These are phyloP conservation scores for Coemansia sp. DNA, from an alignment of 192 early-diverging fungal species.

Conservation along the genomic window DNA sequence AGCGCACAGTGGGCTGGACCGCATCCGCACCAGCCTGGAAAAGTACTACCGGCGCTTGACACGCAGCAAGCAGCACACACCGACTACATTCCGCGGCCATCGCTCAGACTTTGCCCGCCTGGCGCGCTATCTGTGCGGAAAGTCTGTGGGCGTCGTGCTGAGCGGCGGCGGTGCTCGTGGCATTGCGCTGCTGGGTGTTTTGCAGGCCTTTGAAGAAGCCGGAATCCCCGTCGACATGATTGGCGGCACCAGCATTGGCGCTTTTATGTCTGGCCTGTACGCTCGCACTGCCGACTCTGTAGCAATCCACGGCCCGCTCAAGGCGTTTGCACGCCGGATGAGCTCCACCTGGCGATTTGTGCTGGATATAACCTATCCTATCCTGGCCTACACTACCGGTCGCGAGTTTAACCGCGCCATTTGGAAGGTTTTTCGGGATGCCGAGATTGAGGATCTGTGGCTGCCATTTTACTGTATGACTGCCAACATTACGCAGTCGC, in stretches of 20 bases:
- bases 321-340: slow-evolving; percentile 78
- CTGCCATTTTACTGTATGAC: slow-evolving; percentile 92
- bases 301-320: slow-evolving; percentile 80
- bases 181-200: slow-evolving; percentile 87
- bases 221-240: slow-evolving; percentile 98
- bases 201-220: slow-evolving; percentile 93
- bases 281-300: slow-evolving; percentile 87
- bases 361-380: slow-evolving; percentile 93
- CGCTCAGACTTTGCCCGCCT: slow-evolving; percentile 71
- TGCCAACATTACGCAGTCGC: slow-evolving; percentile 94
- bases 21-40: slow-evolving; percentile 64
- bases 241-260: slow-evolving; percentile 96
- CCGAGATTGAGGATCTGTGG: slow-evolving; percentile 98
- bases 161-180: slow-evolving; percentile 98
- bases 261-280: slow-evolving; percentile 93
- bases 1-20: slow-evolving; percentile 51
- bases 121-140: slow-evolving; percentile 87
- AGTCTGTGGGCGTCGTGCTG: slow-evolving; percentile 89
- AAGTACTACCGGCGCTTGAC: slow-evolving; percentile 63
- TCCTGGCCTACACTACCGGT: slow-evolving; percentile 86
- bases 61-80: slow-evolving; percentile 34
- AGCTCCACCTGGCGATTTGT: slow-evolving; percentile 83
- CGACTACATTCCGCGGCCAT: slow-evolving; percentile 47
- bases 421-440: slow-evolving; percentile 92
- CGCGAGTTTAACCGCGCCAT: slow-evolving; percentile 95